Evolutionary conservation across 176 grass and related monocot species (phyloP).

Genomic region (Cenchrus fungigraminus): DNA sequence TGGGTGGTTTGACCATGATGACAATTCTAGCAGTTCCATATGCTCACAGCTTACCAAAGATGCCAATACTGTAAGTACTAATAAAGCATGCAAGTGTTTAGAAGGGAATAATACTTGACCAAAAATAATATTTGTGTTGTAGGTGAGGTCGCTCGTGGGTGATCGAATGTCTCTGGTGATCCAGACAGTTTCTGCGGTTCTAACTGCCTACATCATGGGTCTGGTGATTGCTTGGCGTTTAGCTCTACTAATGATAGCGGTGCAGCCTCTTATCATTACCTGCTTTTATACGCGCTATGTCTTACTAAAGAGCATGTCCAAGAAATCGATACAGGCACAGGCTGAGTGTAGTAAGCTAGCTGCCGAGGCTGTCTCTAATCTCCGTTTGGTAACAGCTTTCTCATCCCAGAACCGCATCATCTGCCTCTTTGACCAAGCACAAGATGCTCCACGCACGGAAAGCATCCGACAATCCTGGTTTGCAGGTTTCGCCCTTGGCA

Average conservation of each 20-base stretch:
- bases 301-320: constrained; percentile 78
- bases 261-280: constrained; percentile 78
- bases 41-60: constrained; percentile 86
- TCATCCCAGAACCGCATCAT: constrained; percentile 21
- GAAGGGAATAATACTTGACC: constrained; percentile 12
- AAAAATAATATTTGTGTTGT: background rate
- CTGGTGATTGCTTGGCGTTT: constrained; percentile 84
- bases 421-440: no score
- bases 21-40: constrained; percentile 87
- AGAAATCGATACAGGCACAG: constrained; percentile 76
- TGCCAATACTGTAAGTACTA: constrained; percentile 64
- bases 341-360: constrained; percentile 78
- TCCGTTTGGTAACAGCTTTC: constrained; percentile 84
- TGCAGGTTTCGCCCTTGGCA: no score
- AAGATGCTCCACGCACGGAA: no score
- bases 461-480: no score
- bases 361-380: constrained; percentile 87
- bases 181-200: constrained; percentile 75
- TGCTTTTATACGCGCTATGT: constrained; percentile 83
- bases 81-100: background rate
- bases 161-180: constrained; percentile 82
- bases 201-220: constrained; percentile 80
- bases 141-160: constrained; percentile 86
- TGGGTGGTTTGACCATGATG: constrained; percentile 83
- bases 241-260: constrained; percentile 82